Evolutionary conservation across 2,329 filamentous ascomycete genomes (phyloP).

Genomic region (Fusarium palustre): DNA sequence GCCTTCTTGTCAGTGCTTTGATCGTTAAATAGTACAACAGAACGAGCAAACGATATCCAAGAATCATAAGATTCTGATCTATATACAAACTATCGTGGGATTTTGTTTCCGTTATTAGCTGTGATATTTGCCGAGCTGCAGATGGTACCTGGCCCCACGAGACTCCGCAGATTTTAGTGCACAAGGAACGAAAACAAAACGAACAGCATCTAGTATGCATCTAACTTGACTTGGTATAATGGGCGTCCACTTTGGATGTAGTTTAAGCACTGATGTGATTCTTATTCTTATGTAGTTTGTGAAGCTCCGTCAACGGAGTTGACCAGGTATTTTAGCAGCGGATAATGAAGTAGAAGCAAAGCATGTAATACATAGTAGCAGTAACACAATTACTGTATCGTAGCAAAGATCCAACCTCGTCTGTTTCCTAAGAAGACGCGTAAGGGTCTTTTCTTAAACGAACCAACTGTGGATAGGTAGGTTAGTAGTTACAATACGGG

Average conservation of each 20-base stretch:
- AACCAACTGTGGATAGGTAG: not conserved
- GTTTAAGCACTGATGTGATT: slow-evolving; percentile 8
- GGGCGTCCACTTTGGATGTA: slow-evolving; percentile 8
- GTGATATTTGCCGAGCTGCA: not conserved
- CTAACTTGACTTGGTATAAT: slow-evolving; percentile 22
- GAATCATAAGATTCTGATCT: slow-evolving; percentile 18
- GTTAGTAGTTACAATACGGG: not conserved
- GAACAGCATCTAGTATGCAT: slow-evolving; percentile 4
- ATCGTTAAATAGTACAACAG: not conserved
- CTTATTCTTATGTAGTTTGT: slow-evolving; percentile 1
- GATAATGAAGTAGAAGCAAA: not conserved
- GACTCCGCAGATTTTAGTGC: slow-evolving; percentile 13
- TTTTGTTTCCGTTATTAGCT: slow-evolving; percentile 5
- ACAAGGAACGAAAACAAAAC: slow-evolving; percentile 9
- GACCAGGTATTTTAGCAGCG: slow-evolving; percentile 1
- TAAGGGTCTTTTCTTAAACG: slow-evolving; percentile 16
- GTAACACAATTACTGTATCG: not conserved
- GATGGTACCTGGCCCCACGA: slow-evolving; percentile 10
- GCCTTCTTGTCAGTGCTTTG: not conserved
- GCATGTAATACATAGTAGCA: not conserved
- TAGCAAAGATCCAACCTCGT: not conserved
- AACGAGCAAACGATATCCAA: not conserved
- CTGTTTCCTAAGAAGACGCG: not conserved
- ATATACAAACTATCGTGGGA: slow-evolving; percentile 1
- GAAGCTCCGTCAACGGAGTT: slow-evolving; percentile 11